A percentile compares a stretch with the other conserved stretches of the same genome.
phyloP scores from a whole-genome alignment of 164 flowering plant species.

The Platanus orientalis region DNA sequence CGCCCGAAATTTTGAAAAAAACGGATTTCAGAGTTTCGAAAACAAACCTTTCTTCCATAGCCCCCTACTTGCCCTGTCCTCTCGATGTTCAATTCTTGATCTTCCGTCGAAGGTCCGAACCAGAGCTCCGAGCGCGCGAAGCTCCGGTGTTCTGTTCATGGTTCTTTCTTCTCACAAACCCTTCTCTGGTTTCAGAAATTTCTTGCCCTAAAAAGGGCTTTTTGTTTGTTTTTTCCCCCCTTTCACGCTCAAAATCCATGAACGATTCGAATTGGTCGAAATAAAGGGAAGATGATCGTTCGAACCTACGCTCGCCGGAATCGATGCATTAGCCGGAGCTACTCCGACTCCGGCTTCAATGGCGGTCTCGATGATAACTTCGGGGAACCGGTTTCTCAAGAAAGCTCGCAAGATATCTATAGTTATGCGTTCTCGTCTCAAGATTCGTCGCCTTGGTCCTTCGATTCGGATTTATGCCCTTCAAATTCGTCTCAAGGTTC shows the following conservation, averaged over 20 bases:
- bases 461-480: constrained; percentile 32
- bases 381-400: constrained; percentile 42
- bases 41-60: background rate
- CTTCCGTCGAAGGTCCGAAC: background rate
- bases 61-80: background rate
- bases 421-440: constrained; percentile 52
- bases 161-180: background rate
- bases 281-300: constrained; percentile 53
- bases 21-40: background rate
- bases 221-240: background rate
- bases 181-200: background rate
- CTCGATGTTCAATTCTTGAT: background rate
- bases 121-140: background rate
- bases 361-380: constrained; percentile 32
- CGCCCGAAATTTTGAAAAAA: background rate
- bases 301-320: constrained; percentile 81
- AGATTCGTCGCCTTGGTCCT: constrained; percentile 60
- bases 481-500: constrained; percentile 21
- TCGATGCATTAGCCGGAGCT: constrained; percentile 35
- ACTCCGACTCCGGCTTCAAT: constrained; percentile 33
- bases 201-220: background rate
- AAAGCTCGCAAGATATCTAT: constrained; percentile 44
- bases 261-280: constrained; percentile 11
- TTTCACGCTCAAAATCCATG: background rate
- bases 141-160: background rate